A percentile compares a stretch with the other conserved stretches of the same genome.
Conservation (phyloP, 2,329 filamentous ascomycete genomes). For the Pochonia chlamydosporia region DNA sequence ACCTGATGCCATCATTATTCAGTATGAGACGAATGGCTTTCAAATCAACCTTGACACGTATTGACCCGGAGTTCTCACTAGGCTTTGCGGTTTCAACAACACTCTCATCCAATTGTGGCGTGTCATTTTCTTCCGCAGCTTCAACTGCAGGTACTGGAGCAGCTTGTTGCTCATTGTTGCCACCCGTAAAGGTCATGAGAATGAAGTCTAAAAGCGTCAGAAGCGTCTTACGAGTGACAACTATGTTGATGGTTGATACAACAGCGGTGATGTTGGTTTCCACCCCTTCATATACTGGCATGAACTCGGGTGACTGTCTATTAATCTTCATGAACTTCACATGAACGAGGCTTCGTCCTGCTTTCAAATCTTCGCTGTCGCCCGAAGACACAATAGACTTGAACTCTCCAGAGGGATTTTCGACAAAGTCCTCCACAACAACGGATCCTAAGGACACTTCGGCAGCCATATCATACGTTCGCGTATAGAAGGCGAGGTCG, state of each 20-base stretch:
- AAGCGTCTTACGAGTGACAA: conserved; percentile 89
- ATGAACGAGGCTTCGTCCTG: conserved; percentile 75
- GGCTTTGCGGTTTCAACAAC: conserved; percentile 27
- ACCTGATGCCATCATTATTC: conserved; percentile 93
- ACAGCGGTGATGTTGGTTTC: conserved; percentile 88
- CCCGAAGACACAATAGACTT: conserved; percentile 94
- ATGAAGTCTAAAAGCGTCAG: conserved; percentile 92
- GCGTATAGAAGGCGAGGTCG: conserved; percentile 77
- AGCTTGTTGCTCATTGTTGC: conserved; percentile 38
- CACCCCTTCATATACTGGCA: conserved; percentile 84
- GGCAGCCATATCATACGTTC: conserved; percentile 88
- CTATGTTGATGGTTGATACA: conserved; percentile 91
- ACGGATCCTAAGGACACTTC: conserved; percentile 84
- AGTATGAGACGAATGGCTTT: conserved; percentile 91
- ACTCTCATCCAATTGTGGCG: conserved; percentile 31
- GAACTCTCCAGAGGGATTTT: conserved; percentile 82
- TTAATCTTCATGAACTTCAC: conserved; percentile 90
- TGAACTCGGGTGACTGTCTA: conserved; percentile 85
- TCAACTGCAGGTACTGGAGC: conserved; percentile 22
- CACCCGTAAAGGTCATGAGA: conserved; percentile 78
- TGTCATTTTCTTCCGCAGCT: conserved; percentile 28
- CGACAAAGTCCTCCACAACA: conserved; percentile 91
- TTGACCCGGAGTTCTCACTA: conserved; percentile 56
- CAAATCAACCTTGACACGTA: conserved; percentile 87
- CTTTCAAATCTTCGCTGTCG: conserved; percentile 63